Evolutionary conservation across 2,329 filamentous ascomycete species (phyloP).

Genomic region (Microsporum audouinii): DNA sequence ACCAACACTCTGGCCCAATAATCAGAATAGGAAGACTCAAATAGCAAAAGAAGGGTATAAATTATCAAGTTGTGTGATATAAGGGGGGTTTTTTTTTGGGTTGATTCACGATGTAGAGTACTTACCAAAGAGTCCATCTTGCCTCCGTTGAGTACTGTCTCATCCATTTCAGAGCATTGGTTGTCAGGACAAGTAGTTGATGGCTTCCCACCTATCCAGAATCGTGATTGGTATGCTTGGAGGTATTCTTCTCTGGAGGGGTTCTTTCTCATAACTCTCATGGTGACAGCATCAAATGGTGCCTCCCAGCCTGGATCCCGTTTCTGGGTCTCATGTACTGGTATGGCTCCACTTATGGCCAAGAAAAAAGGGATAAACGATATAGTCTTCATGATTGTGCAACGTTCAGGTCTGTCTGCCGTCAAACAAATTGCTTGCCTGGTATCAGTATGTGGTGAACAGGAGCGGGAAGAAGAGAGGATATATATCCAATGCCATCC

Average conservation of each 20-base stretch:
- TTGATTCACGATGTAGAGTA: too few relatives aligned
- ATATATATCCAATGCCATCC: neutral
- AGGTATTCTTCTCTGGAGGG: neutral
- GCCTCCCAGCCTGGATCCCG: neutral
- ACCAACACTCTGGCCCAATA: neutral
- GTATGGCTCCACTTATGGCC: neutral
- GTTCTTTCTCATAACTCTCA: neutral
- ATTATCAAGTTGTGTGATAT: too few relatives aligned
- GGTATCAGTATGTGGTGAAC: neutral
- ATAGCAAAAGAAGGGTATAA: too few relatives aligned
- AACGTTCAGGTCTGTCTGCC: neutral
- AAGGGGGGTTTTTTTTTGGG: too few relatives aligned
- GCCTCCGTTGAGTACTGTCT: conserved; percentile 4
- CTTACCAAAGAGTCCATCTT: neutral
- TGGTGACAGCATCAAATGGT: neutral
- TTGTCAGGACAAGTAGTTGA: neutral
- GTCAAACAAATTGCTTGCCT: neutral
- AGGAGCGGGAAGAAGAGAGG: neutral
- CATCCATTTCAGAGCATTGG: neutral
- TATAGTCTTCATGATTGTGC: neutral
- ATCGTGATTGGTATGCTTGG: neutral
- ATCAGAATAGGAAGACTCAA: neutral
- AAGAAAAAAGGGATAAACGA: neutral
- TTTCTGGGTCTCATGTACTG: neutral
- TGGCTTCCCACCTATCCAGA: conserved; percentile 3